Conservation (phyloP, 2,329 filamentous ascomycete species). For the Podosphaera aphanis region DNA sequence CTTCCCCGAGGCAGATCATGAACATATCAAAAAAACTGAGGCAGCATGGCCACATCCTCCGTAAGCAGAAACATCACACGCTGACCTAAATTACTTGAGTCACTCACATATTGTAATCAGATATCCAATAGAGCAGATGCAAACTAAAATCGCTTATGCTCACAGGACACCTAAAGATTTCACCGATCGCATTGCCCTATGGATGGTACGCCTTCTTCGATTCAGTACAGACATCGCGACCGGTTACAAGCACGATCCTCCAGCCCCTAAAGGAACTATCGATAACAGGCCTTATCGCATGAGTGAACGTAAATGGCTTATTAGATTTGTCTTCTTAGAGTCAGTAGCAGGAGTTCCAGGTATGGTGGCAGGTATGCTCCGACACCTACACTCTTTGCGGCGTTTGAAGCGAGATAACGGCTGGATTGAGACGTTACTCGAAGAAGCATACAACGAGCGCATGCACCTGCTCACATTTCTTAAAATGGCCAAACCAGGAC, state of each 20-base stretch:
- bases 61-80: conserved; percentile 6
- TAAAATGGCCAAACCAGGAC: conserved; percentile 57
- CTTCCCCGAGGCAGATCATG: conserved; percentile 15
- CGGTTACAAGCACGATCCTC: conserved; percentile 50
- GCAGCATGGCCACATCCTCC: conserved; percentile 34
- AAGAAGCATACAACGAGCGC: conserved; percentile 77
- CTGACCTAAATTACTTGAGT: too few relatives aligned
- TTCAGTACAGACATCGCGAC: conserved; percentile 66
- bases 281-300: conserved; percentile 42
- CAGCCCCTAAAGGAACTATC: conserved; percentile 16
- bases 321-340: conserved; percentile 80
- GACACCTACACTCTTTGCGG: conserved; percentile 66
- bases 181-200: conserved; percentile 60
- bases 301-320: conserved; percentile 74
- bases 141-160: conserved; percentile 40
- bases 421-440: conserved; percentile 80
- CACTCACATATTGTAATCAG: too few relatives aligned
- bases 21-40: conserved; percentile 32
- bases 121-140: conserved; percentile 64
- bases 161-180: conserved; percentile 51
- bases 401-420: conserved; percentile 82
- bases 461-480: conserved; percentile 89
- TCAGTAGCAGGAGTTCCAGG: conserved; percentile 86
- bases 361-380: conserved; percentile 88
- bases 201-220: conserved; percentile 50